Base-by-base conservation (phyloP, 2,329 filamentous ascomycete species). In the Ophiostoma sp. region DNA sequence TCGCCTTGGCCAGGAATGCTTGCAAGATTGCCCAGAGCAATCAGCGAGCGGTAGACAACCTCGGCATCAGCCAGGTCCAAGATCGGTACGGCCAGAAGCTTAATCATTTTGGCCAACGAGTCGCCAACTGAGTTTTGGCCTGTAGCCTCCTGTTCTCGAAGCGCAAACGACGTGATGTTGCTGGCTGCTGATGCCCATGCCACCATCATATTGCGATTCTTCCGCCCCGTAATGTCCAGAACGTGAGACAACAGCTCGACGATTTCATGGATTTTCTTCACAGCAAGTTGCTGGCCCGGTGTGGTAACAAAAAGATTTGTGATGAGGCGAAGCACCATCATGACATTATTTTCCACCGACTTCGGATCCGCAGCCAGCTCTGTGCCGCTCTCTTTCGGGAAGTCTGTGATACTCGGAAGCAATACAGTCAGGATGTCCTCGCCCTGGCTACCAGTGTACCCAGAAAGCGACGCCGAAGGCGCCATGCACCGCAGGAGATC, bases 401-500 rank as follows among this genome's bases (percentile, higher is more conserved):
- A 75, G 15, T 64, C 70, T 59, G 80, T 80, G 2, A 75, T 66
- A 33, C 68, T 73, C 6, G 78, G 77, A 2, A 87, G 81, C 25
- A 84, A 83, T 6, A 85, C 80, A 45, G 90, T 85, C 7, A 98
- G 83, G 15, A 95, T 83, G 48, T 88, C 90, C 2, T 84, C 84
- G 39, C 86, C 83, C 2, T 84, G 82, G 0, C 86, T 82, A 69
- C 89, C 86, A 0, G 83, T 83, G 69, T 88, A 88, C 8, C 87
- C 86, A 1, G 93, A 91, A n/a, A 90, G 88, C 0, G 87, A 82
- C 0, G 93, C 88, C 5, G 89, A 89, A 0, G 90, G 89, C 1
- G 93, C 91, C 36, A 96, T 85, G 68, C 97, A 90, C n/a, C 96
- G 93, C 5, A 98, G 86, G 1, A 98, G 85, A 80, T 98, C 96